Evolutionary conservation across 2,329 filamentous ascomycete species (phyloP), one percentile per base, ranked within the genome.

Genomic region (Rutstroemia sp.): DNA sequence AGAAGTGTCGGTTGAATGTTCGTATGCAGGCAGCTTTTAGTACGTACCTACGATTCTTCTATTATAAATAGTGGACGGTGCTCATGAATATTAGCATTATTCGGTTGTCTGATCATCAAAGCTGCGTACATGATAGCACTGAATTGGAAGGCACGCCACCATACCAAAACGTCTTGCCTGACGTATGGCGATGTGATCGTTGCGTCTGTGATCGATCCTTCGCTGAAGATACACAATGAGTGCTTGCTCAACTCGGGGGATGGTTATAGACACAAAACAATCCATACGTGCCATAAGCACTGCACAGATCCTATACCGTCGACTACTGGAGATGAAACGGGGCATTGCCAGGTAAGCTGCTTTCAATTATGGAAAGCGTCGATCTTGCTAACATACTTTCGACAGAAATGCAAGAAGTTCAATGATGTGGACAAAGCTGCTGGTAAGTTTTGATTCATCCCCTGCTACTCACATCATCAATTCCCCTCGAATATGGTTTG

Each of bases 161-260:
- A 47, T 16, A 54, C 49, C 4, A 64, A 62, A 37, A 54, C 60
- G n/a, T 52, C 57, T 10, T 59, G 58, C 17, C 46, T 64, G 10
- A 63, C 62, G 4, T 61, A 60, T 53, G 62, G 61, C 30, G 59
- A 64, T 55, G 61, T 64, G 4, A 59, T 64, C 16, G 56, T 63
- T 30, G 58, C 62, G 16, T 64, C 62, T 6, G 62, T 64, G 12
- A 57, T 64, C 4, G 48, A 63, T 19, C 57, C 59, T 6, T 56
- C 59, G 19, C 47, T 64, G 17, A 63, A 64, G 39, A 55, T 64
- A 16, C 58, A 62, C 21, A 62, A 63, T 25, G 62, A 64, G 47
- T 64, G 61, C 34, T 44, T 63, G 16, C 58, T 64, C 34, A 64
- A 64, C 17, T 61, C 62, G 5, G 59, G 62, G 34, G 61, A 64